A percentile compares a stretch with the other conserved stretches of the same genome.
Evolutionary conservation across 495 filamentous ascomycete genomes (phyloP).

Genomic region (Margaritispora aquatica): DNA sequence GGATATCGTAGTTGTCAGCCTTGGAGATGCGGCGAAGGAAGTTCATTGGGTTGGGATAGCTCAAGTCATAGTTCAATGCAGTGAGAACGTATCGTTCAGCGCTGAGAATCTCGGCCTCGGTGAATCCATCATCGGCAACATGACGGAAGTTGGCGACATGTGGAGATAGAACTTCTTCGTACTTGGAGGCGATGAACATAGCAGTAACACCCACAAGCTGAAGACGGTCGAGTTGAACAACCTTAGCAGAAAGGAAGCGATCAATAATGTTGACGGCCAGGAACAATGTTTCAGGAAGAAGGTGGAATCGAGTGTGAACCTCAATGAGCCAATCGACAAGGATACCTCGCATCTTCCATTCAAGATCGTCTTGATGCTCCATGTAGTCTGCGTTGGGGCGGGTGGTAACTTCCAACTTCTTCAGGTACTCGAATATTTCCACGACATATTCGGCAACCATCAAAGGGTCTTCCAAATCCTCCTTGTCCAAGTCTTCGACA

Average conservation of each 20-base stretch:
- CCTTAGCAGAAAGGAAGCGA: slow-evolving; percentile 88
- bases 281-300: slow-evolving; percentile 96
- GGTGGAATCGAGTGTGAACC: slow-evolving; percentile 93
- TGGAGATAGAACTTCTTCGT: slow-evolving; percentile 94
- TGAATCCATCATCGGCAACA: slow-evolving; percentile 94
- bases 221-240: slow-evolving; percentile 89
- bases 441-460: slow-evolving; percentile 97
- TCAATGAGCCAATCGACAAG: slow-evolving; percentile 98
- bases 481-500: slow-evolving; percentile 67
- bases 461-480: slow-evolving; percentile 86
- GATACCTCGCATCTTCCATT: slow-evolving; percentile 98
- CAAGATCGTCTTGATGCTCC: slow-evolving; percentile 83
- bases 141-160: slow-evolving; percentile 96
- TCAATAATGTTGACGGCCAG: slow-evolving; percentile 97
- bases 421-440: slow-evolving; percentile 96
- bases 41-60: slow-evolving; percentile 99
- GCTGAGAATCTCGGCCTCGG: slow-evolving; percentile 92
- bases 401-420: slow-evolving; percentile 74
- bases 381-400: slow-evolving; percentile 92
- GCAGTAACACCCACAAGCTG: slow-evolving; percentile 96
- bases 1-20: slow-evolving; percentile 96
- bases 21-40: slow-evolving; percentile 97
- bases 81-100: slow-evolving; percentile 90
- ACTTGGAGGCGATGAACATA: slow-evolving; percentile 99
- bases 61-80: slow-evolving; percentile 92